Conservation (phyloP, 768 basidiomycete species). For the Boletus bicolor region DNA sequence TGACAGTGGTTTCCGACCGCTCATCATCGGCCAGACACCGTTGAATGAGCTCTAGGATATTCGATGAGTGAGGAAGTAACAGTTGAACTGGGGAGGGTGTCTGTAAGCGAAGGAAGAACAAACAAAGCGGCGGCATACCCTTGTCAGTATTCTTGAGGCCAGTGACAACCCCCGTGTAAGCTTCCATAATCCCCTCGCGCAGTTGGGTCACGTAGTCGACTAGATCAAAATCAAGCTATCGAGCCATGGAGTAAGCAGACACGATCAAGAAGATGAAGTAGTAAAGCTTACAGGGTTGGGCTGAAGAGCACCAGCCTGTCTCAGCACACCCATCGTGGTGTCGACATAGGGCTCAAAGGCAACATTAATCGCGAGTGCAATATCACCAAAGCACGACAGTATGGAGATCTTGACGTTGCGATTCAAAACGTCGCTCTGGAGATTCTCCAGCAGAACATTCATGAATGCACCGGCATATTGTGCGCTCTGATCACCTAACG, state of each 20-base stretch:
- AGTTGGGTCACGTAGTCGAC: slow-evolving; percentile 89
- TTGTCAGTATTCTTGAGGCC: slow-evolving; percentile 83
- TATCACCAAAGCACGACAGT: slow-evolving; percentile 92
- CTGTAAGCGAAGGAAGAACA: neutral
- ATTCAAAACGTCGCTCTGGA: slow-evolving; percentile 87
- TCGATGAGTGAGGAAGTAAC: slow-evolving; percentile 66
- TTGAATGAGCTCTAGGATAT: slow-evolving; percentile 79
- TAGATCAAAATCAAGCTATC: slow-evolving; percentile 79
- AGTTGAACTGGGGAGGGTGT: slow-evolving; percentile 10
- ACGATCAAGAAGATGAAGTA: neutral
- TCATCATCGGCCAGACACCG: slow-evolving; percentile 80
- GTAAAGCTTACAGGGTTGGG: slow-evolving; percentile 71
- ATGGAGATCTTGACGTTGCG: slow-evolving; percentile 97
- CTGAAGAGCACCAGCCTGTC: slow-evolving; percentile 85
- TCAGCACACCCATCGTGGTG: slow-evolving; percentile 86
- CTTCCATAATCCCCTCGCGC: slow-evolving; percentile 94
- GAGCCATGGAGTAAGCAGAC: slow-evolving; percentile 3
- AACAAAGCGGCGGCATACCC: slow-evolving; percentile 38
- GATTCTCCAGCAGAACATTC: slow-evolving; percentile 85
- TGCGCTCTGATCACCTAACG: slow-evolving; percentile 78
- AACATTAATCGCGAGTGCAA: slow-evolving; percentile 87
- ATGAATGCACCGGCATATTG: slow-evolving; percentile 89
- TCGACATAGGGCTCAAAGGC: slow-evolving; percentile 86
- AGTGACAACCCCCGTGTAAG: slow-evolving; percentile 92
- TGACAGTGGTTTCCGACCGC: slow-evolving; percentile 71